These are phyloP conservation scores for Linaria vulgaris DNA, from an alignment of 257 asterid genomes.

Conservation along the genomic window DNA sequence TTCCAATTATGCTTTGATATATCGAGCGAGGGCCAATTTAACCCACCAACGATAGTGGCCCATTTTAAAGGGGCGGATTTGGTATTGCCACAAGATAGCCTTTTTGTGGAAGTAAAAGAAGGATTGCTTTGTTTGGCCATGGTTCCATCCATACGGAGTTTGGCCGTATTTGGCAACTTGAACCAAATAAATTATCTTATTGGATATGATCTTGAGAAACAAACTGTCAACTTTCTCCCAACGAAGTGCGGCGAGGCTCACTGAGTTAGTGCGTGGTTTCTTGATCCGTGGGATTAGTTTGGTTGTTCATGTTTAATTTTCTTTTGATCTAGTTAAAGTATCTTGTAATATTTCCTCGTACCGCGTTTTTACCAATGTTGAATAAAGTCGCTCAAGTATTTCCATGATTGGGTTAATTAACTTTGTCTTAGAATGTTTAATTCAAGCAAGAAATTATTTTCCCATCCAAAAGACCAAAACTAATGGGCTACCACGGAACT, in stretches of 20 bases:
- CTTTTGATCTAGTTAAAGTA: too few species aligned
- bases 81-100: slow-evolving; percentile 26
- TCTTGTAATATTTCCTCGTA: too few species aligned
- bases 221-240: slow-evolving; percentile 32
- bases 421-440: too few species aligned
- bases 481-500: too few species aligned
- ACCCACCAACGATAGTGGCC: slow-evolving; percentile 28
- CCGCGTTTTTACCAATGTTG: too few species aligned
- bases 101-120: slow-evolving; percentile 38
- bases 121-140: slow-evolving; percentile 42
- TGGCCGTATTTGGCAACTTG: slow-evolving; percentile 49
- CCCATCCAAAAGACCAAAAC: too few species aligned
- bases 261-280: too few species aligned
- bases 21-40: neutral
- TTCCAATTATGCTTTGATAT: slow-evolving; percentile 38
- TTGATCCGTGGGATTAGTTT: too few species aligned
- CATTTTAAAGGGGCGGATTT: slow-evolving; percentile 56
- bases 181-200: slow-evolving; percentile 41
- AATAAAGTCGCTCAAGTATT: too few species aligned
- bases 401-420: too few species aligned
- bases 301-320: too few species aligned
- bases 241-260: slow-evolving; percentile 41
- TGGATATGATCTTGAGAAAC: slow-evolving; percentile 51
- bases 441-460: too few species aligned
- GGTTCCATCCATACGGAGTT: slow-evolving; percentile 16